Evolutionary conservation across 352 stramenopile species (phyloP), one percentile per base, ranked within the genome.

Genomic region (Phytophthora boehmeriae): DNA sequence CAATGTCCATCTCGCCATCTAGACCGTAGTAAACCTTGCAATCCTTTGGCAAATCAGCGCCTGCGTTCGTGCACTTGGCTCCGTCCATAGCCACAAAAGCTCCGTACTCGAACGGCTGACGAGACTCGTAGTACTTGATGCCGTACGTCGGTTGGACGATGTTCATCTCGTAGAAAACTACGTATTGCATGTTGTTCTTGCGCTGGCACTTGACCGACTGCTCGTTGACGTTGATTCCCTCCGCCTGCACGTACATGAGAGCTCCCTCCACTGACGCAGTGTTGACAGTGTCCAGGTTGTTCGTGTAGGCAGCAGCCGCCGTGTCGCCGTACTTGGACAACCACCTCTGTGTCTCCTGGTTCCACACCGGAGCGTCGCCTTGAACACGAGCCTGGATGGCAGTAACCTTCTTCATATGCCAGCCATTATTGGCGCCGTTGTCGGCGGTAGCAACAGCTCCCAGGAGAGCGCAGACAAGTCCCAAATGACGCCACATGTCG

Each of bases 151-250:
- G 78, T 60, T 90, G 80, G n/a, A 83, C 76, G 32, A 92, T 75
- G 25, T 52, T 78, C 43, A 88, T 76, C 60, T 89, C 69, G 66
- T 90, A 89, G 52, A 92, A 88, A n/a, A 78, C 72, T 0, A 92
- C 47, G 63, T 89, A 86, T 52, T 80, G 63, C 76, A 90, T 88
- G 45, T 78, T 71, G 70, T 89, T 89, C 68, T 89, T 92, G 56
- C 77, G 80, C 35, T 80, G 27, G 51, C 80, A 90, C 35, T 70
- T 73, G 49, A 80, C 70, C 45, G 62, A 76, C 50, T 83, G 68
- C 42, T 84, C 69, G 17, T 79, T 71, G 27, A 73, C 53, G 61
- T 86, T 85, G 67, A 90, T 88, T 14, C 78, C 73, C 54, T 90
- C 78, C 19, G 78, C 72, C 63, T 90, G 81, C 47, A 88, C 70